phyloP scores from a whole-genome alignment of 2,329 filamentous ascomycete species.

The Colletotrichum acutatum region DNA sequence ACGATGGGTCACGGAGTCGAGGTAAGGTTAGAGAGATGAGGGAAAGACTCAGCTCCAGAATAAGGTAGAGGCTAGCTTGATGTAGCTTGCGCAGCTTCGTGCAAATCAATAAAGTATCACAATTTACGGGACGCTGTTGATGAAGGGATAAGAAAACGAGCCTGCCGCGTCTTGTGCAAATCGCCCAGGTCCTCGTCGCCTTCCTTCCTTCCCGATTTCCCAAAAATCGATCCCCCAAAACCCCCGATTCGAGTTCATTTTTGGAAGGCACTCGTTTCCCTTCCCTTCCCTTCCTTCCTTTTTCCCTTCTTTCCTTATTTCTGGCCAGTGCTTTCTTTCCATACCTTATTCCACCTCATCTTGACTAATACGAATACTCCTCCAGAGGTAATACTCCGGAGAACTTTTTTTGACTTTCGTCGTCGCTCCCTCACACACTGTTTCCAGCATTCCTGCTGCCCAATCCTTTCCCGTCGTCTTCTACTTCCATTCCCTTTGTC shows the following conservation, averaged over 20 bases:
- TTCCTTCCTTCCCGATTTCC: background rate
- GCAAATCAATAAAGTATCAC: background rate
- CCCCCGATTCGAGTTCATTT: background rate
- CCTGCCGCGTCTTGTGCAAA: slow-evolving; percentile 14
- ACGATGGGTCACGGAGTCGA: slow-evolving; percentile 17
- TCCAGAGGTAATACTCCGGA: background rate
- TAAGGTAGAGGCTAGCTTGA: background rate
- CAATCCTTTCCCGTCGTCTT: background rate
- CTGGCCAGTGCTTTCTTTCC: slow-evolving; percentile 26
- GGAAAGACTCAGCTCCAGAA: background rate
- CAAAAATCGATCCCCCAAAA: slow-evolving; percentile 3
- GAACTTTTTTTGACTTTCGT: slow-evolving; percentile 15
- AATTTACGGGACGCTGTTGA: background rate
- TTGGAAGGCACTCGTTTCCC: slow-evolving; percentile 4
- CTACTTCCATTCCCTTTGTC: background rate
- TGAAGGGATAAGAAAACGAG: background rate
- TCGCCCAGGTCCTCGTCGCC: slow-evolving; percentile 7
- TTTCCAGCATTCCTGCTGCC: slow-evolving; percentile 16
- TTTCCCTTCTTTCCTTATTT: slow-evolving; percentile 14
- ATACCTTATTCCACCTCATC: background rate
- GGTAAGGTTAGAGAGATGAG: background rate
- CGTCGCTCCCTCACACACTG: slow-evolving; percentile 16
- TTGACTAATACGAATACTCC: background rate
- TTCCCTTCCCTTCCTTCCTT: background rate
- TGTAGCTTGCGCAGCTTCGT: slow-evolving; percentile 3